phyloP scores from a whole-genome alignment of 257 asterid species.

The Solanum verrucosum region DNA sequence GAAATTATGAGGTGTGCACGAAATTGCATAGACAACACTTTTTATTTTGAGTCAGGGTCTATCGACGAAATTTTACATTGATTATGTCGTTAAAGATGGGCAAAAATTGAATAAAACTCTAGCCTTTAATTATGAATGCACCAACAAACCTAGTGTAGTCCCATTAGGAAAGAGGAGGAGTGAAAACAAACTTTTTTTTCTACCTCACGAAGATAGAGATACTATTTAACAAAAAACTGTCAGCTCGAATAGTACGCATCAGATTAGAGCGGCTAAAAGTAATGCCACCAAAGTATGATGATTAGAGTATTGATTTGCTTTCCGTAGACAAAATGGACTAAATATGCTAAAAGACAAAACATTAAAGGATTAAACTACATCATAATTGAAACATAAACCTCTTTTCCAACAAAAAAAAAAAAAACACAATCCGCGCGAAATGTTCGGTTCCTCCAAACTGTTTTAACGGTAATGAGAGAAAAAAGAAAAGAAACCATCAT shows the following conservation, averaged over 20 bases:
- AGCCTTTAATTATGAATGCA: not conserved
- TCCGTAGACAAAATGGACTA: not conserved
- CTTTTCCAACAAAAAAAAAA: not conserved
- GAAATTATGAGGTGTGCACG: not conserved
- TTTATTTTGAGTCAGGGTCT: not conserved
- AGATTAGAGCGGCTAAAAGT: not conserved
- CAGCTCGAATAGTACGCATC: not conserved
- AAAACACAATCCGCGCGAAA: constrained; percentile 13
- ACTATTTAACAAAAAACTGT: too few relatives aligned
- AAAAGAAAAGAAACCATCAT: not conserved
- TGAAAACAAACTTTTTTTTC: not conserved
- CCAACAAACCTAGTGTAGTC: not conserved
- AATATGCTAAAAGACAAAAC: not conserved
- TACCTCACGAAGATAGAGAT: not conserved
- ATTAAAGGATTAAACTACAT: not conserved
- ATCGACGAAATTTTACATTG: too few relatives aligned
- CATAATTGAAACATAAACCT: not conserved
- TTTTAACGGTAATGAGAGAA: constrained; percentile 24
- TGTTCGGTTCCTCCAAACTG: constrained; percentile 9
- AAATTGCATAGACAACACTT: not conserved
- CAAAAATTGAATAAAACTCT: too few relatives aligned
- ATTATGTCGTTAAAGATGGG: not conserved
- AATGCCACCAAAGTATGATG: too few relatives aligned
- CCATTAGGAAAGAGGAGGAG: not conserved
- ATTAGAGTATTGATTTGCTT: too few relatives aligned